Base-by-base conservation (phyloP, 257 asterid species). In the Ajuga chamaepitys region DNA sequence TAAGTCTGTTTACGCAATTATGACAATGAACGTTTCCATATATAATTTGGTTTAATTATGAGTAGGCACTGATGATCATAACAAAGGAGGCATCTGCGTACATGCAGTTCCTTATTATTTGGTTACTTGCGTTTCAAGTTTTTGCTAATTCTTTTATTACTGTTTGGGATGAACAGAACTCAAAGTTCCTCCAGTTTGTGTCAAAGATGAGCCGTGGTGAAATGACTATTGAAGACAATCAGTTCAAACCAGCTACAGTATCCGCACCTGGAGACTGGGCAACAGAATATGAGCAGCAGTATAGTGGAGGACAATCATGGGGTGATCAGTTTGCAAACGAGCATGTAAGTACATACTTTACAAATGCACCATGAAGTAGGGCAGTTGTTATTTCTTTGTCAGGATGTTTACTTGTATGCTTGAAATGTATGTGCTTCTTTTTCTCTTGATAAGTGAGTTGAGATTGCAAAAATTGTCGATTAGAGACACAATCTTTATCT, bases 171-270 rank as follows among this genome's bases (percentile, higher is more conserved):
- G 53, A 68, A 64, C 64, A 94, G 99, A 94, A 88, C 76, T 94
- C 99, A 42, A 94, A 84, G 68, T 94, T 94, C 83, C 89, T 88
- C 78, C 98, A 90, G 80, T 90, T 94, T 76, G 92, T 94, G 53
- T 90, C 99, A 32, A 94, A 90, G 86, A 94, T 94, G 99, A 90
- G 99, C 77, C 97, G 96, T 37, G 99, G 99, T 58, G 99, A 94
- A 83, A 77, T 94, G 74, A 81, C 80, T 17, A 76, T 94, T 73
- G 95, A 90, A 82, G 99, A 88, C 74, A 91, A 90, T 80, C 95
- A 94, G 79, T 56, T 94, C 74, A 94, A 86, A 77, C 88, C 91
- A 51, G 86, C 89, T 75, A 72, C 82, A 54, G 3, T 77, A 28
- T 65, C 95, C 50, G 78, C 88, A 42, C 86, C 96, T 61, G 95